These are phyloP conservation scores for Aspergillus jensenii DNA, from an alignment of 2,329 filamentous ascomycete species.

Conservation along the genomic window DNA sequence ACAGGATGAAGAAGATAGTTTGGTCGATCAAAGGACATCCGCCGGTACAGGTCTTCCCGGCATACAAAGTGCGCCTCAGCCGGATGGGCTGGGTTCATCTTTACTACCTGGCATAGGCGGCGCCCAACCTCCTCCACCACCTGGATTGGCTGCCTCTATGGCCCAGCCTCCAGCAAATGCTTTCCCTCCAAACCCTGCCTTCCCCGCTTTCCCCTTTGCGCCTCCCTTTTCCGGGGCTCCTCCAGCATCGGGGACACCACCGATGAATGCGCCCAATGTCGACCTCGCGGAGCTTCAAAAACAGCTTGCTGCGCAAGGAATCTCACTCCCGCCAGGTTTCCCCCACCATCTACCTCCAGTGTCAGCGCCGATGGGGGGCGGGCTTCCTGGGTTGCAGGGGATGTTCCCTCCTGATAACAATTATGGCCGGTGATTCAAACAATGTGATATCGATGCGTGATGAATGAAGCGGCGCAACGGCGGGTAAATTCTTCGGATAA, in stretches of 20 bases:
- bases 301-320: constrained; percentile 37
- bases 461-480: constrained; percentile 27
- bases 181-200: constrained; percentile 31
- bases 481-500: constrained; percentile 17
- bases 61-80: constrained; percentile 56
- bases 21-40: constrained; percentile 86
- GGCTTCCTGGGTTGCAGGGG: constrained; percentile 36
- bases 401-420: constrained; percentile 37
- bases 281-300: constrained; percentile 40
- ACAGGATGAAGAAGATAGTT: constrained; percentile 88
- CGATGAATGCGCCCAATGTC: constrained; percentile 30
- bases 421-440: constrained; percentile 45
- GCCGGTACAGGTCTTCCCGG: constrained; percentile 53
- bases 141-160: constrained; percentile 35
- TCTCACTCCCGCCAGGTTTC: constrained; percentile 34
- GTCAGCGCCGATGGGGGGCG: constrained; percentile 27
- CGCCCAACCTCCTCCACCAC: constrained; percentile 37
- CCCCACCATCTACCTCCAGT: constrained; percentile 42
- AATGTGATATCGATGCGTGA: neutral
- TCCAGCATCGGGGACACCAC: constrained; percentile 42
- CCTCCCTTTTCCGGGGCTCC: constrained; percentile 52
- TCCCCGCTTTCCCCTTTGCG: constrained; percentile 40
- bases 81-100: constrained; percentile 45
- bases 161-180: constrained; percentile 38
- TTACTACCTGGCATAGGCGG: constrained; percentile 51